Percentiles rank a stretch among this genome's conserved stretches.
phyloP scores from a whole-genome alignment of 768 basidiomycete genomes.

The Ramaria sp. region DNA sequence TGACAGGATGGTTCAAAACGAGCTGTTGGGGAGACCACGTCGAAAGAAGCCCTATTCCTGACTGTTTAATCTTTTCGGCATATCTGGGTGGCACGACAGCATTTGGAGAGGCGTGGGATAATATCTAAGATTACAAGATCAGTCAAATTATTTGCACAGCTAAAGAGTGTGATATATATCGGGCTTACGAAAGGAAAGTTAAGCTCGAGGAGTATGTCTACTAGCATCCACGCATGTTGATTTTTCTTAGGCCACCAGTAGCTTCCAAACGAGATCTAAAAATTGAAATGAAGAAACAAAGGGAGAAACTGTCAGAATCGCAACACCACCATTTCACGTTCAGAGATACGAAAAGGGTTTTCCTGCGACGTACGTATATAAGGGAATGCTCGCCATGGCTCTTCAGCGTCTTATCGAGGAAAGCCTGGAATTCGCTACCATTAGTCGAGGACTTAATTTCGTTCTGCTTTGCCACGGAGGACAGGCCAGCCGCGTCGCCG shows the following conservation, averaged over 20 bases:
- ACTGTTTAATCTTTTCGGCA: conserved; percentile 10
- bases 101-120: conserved; percentile 13
- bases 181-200: conserved; percentile 16
- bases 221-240: conserved; percentile 14
- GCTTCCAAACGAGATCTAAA: conserved; percentile 18
- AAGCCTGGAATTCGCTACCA: conserved; percentile 9
- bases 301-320: no score
- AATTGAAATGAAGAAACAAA: background rate
- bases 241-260: conserved; percentile 14
- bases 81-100: conserved; percentile 13
- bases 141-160: background rate
- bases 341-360: background rate
- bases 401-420: conserved; percentile 12
- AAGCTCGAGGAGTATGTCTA: conserved; percentile 15
- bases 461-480: background rate
- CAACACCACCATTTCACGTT: no score
- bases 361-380: conserved; percentile 13
- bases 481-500: background rate
- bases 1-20: conserved; percentile 17
- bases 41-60: conserved; percentile 15
- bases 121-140: conserved; percentile 9
- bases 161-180: background rate
- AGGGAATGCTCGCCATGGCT: conserved; percentile 12
- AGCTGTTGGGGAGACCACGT: conserved; percentile 19
- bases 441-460: conserved; percentile 9